phyloP scores from a whole-genome alignment of 805 yeast species.

The Ogataea haglerorum region DNA sequence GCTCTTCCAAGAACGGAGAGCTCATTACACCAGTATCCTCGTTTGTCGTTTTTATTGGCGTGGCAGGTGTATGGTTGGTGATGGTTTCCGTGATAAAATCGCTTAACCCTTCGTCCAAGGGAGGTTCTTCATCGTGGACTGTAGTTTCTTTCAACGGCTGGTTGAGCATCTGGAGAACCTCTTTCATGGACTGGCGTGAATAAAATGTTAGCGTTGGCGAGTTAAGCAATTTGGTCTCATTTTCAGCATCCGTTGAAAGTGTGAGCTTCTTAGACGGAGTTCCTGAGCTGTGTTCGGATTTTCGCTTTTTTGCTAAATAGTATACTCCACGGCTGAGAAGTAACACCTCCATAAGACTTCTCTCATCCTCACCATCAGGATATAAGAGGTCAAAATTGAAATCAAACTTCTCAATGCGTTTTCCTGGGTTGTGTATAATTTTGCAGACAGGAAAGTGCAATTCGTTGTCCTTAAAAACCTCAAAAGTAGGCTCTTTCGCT shows the following conservation, averaged over 20 bases:
- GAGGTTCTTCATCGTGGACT: conserved; percentile 10
- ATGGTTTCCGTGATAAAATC: conserved; percentile 51
- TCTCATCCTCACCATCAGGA: conserved; percentile 47
- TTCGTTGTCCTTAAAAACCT: conserved; percentile 39
- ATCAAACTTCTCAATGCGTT: conserved; percentile 55
- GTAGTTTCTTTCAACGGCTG: conserved; percentile 37
- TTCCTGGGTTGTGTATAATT: conserved; percentile 52
- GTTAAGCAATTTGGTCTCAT: conserved; percentile 33
- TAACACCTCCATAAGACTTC: conserved; percentile 47
- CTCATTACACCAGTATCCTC: conserved; percentile 32
- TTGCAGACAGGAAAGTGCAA: conserved; percentile 43
- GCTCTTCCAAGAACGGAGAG: conserved; percentile 46
- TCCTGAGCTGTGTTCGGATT: not conserved
- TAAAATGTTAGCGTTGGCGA: conserved; percentile 80
- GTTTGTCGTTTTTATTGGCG: conserved; percentile 3
- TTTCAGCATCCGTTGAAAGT: conserved; percentile 9
- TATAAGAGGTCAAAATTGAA: conserved; percentile 59
- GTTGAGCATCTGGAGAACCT: conserved; percentile 73
- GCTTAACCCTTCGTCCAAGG: conserved; percentile 25
- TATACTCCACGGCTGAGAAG: conserved; percentile 43
- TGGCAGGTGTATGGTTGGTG: conserved; percentile 28
- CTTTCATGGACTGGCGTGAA: conserved; percentile 72
- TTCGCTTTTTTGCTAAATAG: conserved; percentile 12
- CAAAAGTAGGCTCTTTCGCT: conserved; percentile 16
- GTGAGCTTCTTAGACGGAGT: conserved; percentile 8